Evolutionary conservation across 306 rosid species (phyloP), one percentile per base, ranked within the genome.

Genomic region (Ormosia semicastrata): DNA sequence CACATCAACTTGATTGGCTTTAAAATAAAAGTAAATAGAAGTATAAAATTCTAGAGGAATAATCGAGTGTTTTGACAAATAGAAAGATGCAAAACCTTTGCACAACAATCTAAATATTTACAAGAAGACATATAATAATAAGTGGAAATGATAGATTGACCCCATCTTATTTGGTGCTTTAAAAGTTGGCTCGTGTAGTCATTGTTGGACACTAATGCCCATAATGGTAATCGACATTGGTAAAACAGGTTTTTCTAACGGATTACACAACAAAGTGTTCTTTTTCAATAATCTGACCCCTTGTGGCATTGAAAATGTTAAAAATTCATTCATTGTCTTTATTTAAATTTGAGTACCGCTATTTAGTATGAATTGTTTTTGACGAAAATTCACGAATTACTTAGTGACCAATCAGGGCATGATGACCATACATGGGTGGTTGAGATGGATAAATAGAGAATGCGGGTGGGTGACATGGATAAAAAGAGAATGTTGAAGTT

Each of bases 1-100:
- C 70, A 11, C 71, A 69, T 78, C 36, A 66, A 69, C 63, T 17
- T 71, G 52, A 80, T 41, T 47, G 43, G 30, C 29, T 43, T 59
- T 30, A 64, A 56, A 82, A 56, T 24, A 24, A 24, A 24, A 24
- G 24, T 24, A 24, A 0, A 24, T 24, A 24, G 24, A 24, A 65
- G 30, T 5, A 56, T 24, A 49, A 71, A 33, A 17, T 36, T 57
- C 32, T 44, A 76, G n/a, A 71, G 71, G 52, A 71, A 44, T 11
- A 24, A 10, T 32, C 6, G 29, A 56, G 62, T n/a, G 24, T 46
- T 49, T 11, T 15, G 50, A 54, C 47, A 37, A 71, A 76, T 4
- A 46, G 6, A 69, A 39, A 76, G 75, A 69, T 34, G 66, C 24
- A 15, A 63, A 29, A 64, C 47, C 17, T 15, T 71, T 7, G 62